Percentiles rank a stretch among this genome's conserved stretches.
Evolutionary conservation across 139 green algal species (phyloP).

Genomic region (Mychonastes homosphaera): DNA sequence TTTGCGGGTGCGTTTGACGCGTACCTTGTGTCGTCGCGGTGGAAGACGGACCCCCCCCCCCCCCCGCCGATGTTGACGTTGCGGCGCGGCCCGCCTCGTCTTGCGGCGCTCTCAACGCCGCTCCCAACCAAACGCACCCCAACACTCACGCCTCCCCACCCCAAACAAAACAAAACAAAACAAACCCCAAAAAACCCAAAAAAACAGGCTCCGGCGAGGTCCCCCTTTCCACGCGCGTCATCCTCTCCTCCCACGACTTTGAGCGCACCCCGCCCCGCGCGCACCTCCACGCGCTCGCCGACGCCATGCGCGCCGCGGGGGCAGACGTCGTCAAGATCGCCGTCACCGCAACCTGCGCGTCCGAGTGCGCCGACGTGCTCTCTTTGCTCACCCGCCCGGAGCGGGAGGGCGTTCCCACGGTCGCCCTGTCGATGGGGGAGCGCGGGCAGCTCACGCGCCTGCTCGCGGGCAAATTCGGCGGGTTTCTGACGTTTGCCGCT

Average conservation of each 20-base stretch:
- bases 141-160: neutral
- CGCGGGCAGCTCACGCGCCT: constrained; percentile 68
- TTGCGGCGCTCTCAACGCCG: too few species aligned
- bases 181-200: neutral
- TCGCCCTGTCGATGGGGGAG: constrained; percentile 90
- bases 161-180: neutral
- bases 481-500: constrained; percentile 87
- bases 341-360: constrained; percentile 73
- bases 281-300: constrained; percentile 49
- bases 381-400: constrained; percentile 21
- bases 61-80: too few species aligned
- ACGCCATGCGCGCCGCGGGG: constrained; percentile 43
- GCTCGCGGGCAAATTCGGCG: constrained; percentile 89
- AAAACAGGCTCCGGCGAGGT: constrained; percentile 33
- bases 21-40: too few species aligned
- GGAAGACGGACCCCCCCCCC: too few species aligned
- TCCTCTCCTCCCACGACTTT: constrained; percentile 93
- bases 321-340: constrained; percentile 91
- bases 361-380: constrained; percentile 62
- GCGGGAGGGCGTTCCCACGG: constrained; percentile 40
- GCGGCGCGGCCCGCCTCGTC: too few species aligned
- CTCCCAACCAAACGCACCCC: neutral
- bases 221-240: constrained; percentile 57
- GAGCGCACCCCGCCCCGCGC: constrained; percentile 49
- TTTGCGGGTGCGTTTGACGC: constrained; percentile 51